Evolutionary conservation across 352 stramenopile genomes (phyloP).

Genomic region (Pythium angustatum): DNA sequence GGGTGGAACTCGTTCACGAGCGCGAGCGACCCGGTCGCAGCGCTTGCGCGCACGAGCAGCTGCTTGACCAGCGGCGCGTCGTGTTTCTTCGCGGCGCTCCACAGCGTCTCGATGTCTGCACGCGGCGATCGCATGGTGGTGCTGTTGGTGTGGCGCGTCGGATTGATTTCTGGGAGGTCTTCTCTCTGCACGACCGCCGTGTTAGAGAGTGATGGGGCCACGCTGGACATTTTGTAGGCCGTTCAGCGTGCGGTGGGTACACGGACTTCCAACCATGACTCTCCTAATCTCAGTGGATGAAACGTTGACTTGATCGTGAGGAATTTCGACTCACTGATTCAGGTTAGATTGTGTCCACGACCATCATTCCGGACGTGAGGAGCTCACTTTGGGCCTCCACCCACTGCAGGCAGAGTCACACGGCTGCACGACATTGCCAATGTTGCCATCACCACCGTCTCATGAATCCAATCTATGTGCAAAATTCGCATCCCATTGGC

Average conservation of each 20-base stretch:
- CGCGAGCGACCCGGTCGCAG: slow-evolving; percentile 15
- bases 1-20: slow-evolving; percentile 49
- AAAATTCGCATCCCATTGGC: no score
- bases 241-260: slow-evolving; percentile 5
- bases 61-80: slow-evolving; percentile 20
- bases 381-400: neutral
- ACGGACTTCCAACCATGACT: neutral
- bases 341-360: slow-evolving; percentile 4
- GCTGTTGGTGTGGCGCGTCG: neutral
- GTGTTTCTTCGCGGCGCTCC: slow-evolving; percentile 30
- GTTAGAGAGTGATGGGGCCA: neutral
- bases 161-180: no score
- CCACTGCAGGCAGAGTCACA: neutral
- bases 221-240: neutral
- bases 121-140: neutral
- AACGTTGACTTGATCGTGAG: neutral
- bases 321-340: neutral
- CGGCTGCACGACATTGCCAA: no score
- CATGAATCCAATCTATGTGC: no score
- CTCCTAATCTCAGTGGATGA: slow-evolving; percentile 1
- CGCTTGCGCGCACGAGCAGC: slow-evolving; percentile 16
- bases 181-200: no score
- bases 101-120: slow-evolving; percentile 23
- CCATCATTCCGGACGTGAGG: neutral
- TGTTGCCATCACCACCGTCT: no score